Conservation (phyloP, 1,139 yeast genomes). For the Blastobotrys serpentis region DNA sequence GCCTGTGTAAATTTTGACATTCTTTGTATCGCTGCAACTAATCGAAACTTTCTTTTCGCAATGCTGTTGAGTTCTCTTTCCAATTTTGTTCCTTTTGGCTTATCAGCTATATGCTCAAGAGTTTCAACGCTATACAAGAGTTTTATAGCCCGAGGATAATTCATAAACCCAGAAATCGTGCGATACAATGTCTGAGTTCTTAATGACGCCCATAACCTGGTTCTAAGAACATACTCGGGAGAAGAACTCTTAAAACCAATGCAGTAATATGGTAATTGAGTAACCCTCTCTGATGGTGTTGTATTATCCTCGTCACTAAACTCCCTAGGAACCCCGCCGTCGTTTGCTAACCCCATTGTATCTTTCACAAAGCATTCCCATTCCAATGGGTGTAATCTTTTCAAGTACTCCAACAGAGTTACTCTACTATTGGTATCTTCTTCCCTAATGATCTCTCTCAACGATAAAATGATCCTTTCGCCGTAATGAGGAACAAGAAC, state of each 20-base stretch:
- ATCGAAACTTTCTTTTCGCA: constrained; percentile 61
- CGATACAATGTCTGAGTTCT: constrained; percentile 77
- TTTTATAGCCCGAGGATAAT: constrained; percentile 66
- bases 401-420: constrained; percentile 71
- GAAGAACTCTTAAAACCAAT: constrained; percentile 68
- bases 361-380: constrained; percentile 78
- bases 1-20: constrained; percentile 50
- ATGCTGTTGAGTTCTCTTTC: constrained; percentile 36
- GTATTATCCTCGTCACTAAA: constrained; percentile 19
- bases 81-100: constrained; percentile 6
- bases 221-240: constrained; percentile 60
- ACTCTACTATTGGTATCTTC: constrained; percentile 57
- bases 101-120: constrained; percentile 24
- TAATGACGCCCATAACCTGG: constrained; percentile 79
- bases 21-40: constrained; percentile 73
- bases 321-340: constrained; percentile 21
- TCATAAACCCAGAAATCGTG: constrained; percentile 74
- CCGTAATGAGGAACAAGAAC: constrained; percentile 97
- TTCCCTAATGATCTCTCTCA: constrained; percentile 68
- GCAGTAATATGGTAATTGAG: constrained; percentile 65
- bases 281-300: constrained; percentile 22
- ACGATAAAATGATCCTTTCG: constrained; percentile 81
- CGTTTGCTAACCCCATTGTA: constrained; percentile 23
- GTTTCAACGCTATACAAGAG: constrained; percentile 63
- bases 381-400: constrained; percentile 64